Percentiles rank a stretch among this genome's conserved stretches.
Evolutionary conservation across 441 rosid genomes (phyloP).

Genomic region (Iberis amara): DNA sequence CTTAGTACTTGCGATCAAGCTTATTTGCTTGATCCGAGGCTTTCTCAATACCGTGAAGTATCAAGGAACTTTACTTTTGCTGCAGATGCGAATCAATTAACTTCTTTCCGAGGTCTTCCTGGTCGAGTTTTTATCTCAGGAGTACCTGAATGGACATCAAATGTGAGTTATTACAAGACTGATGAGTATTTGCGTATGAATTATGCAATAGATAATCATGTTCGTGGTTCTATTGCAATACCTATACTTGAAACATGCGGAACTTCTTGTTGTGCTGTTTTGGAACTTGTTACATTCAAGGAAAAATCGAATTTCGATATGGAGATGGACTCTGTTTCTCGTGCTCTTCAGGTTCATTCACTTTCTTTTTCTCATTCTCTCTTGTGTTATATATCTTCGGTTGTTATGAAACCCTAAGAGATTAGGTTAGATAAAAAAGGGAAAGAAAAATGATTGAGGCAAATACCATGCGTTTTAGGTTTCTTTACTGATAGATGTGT

Average conservation of each 20-base stretch:
- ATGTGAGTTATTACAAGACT: constrained; percentile 49
- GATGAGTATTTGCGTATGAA: constrained; percentile 57
- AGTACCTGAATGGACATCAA: constrained; percentile 87
- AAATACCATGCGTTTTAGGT: too few species aligned
- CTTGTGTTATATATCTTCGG: too few species aligned
- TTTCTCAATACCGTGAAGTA: constrained; percentile 79
- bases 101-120: constrained; percentile 63
- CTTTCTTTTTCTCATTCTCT: background rate
- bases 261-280: constrained; percentile 55
- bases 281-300: constrained; percentile 70
- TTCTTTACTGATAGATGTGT: too few species aligned
- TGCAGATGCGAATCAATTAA: constrained; percentile 47
- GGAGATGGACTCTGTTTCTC: constrained; percentile 64
- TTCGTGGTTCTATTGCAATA: constrained; percentile 69
- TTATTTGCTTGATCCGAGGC: constrained; percentile 67
- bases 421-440: too few species aligned
- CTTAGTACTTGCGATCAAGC: constrained; percentile 74
- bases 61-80: constrained; percentile 71
- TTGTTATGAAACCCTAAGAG: too few species aligned
- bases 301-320: constrained; percentile 67
- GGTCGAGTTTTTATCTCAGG: constrained; percentile 76
- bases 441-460: too few species aligned
- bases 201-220: constrained; percentile 58
- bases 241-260: constrained; percentile 53
- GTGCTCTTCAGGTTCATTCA: constrained; percentile 64